Percentiles rank a stretch among this genome's conserved stretches.
Evolutionary conservation across 768 basidiomycete genomes (phyloP).

Genomic region (Phaeolepiota aurea): DNA sequence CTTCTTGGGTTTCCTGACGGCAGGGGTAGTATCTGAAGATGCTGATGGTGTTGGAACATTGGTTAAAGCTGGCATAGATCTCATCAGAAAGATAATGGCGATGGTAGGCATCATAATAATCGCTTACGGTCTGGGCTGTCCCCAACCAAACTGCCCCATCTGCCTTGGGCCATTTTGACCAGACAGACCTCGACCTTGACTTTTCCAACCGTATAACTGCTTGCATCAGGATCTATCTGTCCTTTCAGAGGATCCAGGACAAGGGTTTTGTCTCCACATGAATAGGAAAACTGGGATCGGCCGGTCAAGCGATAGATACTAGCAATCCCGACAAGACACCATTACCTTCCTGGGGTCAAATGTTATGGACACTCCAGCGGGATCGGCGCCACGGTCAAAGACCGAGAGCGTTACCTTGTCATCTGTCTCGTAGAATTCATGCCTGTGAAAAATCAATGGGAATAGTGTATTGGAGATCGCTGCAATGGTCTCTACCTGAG

Average conservation of each 20-base stretch:
- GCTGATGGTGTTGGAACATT: conserved; percentile 20
- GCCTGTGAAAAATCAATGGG: conserved; percentile 28
- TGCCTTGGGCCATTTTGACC: conserved; percentile 51
- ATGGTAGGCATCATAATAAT: conserved; percentile 1
- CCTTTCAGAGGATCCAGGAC: conserved; percentile 75
- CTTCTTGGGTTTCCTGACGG: conserved; percentile 44
- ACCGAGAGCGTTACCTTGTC: conserved; percentile 65
- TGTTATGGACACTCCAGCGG: conserved; percentile 47
- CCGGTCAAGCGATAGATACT: background rate
- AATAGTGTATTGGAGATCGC: background rate
- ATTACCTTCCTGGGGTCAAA: conserved; percentile 60
- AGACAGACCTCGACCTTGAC: conserved; percentile 87
- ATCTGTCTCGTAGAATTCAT: conserved; percentile 87
- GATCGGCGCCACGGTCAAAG: conserved; percentile 72
- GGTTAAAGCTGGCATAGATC: conserved; percentile 21
- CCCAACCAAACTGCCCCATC: conserved; percentile 73
- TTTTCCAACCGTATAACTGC: conserved; percentile 64
- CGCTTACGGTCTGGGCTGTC: conserved; percentile 69
- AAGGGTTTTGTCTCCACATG: conserved; percentile 63
- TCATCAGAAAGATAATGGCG: conserved; percentile 8
- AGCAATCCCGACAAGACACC: background rate
- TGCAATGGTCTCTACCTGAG: background rate
- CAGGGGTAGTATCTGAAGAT: conserved; percentile 23
- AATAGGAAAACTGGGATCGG: conserved; percentile 45
- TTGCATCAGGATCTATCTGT: conserved; percentile 59